Evolutionary conservation across 768 basidiomycete species (phyloP), one percentile per base, ranked within the genome.

Genomic region (Pleurotus ostreatus): DNA sequence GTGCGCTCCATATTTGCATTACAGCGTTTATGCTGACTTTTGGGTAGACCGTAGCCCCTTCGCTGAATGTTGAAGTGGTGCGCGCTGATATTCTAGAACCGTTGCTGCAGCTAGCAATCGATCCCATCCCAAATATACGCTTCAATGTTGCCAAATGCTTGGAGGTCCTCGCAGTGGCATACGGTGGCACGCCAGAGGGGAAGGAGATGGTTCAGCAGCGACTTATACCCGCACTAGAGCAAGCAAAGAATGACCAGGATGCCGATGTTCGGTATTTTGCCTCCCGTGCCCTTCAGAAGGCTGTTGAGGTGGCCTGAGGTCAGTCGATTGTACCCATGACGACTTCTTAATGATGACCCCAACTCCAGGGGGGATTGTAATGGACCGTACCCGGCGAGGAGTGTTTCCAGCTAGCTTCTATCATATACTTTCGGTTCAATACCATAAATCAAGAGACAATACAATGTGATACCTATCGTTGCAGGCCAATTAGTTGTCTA

Each of bases 241-340:
- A 87, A 63, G 83, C 93, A 71, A 88, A 90, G 74, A 84, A 83
- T 59, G 97, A 99, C 68, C 71, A 77, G 46, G 97, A 99, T 72
- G 93, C 96, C 18, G 97, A 99, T 76, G 97, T 99, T 49, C 85
- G 94, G 66, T 98, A 90, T 75, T 97, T 95, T 71, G 91, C 94
- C 12, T 75, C 81, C 46, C 86, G 89, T 58, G 94, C 92, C 46
- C 74, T 90, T 54, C 88, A 91, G 63, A 80, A 77, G 63, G 75
- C 78, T 18, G 61, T 66, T 22, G 57, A 57, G 22, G 55, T 45
- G 34, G 49, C 34, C n/a, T 53, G 39, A 49, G 47, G 55, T 55
- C 11, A 55, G 55, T 49, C 15, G 15, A 26, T 20, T 49, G 30
- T 30, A 49, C 26, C 15, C 20, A 49, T 37, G 18, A 40, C 39